These are phyloP conservation scores for Cutaneotrichosporon sp. DNA, from an alignment of 1,284 basidiomycete genomes.

Conservation along the genomic window DNA sequence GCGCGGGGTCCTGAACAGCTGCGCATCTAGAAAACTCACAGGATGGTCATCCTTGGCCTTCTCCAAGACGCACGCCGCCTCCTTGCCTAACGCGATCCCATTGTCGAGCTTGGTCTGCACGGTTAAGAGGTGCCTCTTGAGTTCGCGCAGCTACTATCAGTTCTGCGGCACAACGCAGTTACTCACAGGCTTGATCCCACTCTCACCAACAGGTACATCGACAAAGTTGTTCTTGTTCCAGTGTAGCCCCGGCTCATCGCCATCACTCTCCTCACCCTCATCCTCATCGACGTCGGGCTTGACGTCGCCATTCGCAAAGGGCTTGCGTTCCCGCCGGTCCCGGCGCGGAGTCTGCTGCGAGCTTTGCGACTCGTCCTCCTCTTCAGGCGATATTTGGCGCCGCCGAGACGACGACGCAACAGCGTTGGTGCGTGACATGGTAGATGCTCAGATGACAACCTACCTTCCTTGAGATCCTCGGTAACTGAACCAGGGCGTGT, in stretches of 20 bases:
- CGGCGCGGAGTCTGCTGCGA: background rate
- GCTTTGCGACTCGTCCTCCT: background rate
- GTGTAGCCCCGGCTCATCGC: constrained; percentile 7
- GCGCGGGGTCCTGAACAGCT: background rate
- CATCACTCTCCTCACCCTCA: constrained; percentile 19
- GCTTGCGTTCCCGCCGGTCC: constrained; percentile 41
- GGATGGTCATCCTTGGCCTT: constrained; percentile 32
- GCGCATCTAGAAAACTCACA: constrained; percentile 20
- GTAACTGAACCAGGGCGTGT: constrained; percentile 1
- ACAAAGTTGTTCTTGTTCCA: constrained; percentile 38
- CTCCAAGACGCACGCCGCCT: constrained; percentile 33
- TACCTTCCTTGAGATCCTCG: background rate
- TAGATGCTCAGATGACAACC: background rate
- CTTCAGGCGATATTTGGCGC: background rate
- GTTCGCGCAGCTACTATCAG: constrained; percentile 14
- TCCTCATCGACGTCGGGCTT: constrained; percentile 38
- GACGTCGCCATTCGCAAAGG: constrained; percentile 54
- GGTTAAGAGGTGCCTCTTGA: constrained; percentile 22
- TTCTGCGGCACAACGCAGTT: background rate
- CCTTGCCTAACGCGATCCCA: constrained; percentile 19
- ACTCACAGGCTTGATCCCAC: constrained; percentile 1
- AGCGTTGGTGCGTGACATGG: constrained; percentile 14
- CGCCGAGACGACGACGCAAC: constrained; percentile 13
- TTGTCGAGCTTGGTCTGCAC: constrained; percentile 26
- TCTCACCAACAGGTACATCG: constrained; percentile 19